Conservation (phyloP, 2,329 filamentous ascomycete genomes). For the Aspergillus sp. region DNA sequence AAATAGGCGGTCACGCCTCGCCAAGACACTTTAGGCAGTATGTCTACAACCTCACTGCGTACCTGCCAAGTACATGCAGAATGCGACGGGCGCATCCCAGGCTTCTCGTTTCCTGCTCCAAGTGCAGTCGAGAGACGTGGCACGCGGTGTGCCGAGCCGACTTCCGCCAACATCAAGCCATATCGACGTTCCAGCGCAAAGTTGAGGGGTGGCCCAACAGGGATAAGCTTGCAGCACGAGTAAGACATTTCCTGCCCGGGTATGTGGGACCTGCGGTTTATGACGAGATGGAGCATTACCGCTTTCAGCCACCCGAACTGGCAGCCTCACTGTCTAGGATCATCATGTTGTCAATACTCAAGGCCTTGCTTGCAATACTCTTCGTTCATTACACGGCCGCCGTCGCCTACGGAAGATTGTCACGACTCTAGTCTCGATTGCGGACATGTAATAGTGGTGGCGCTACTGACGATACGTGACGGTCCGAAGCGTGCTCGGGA, state of each 20-base stretch:
- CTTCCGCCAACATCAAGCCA: neutral
- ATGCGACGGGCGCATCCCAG: constrained; percentile 7
- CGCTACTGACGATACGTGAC: too few relatives aligned
- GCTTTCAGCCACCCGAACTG: too few relatives aligned
- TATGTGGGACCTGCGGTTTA: neutral
- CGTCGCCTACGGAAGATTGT: too few relatives aligned
- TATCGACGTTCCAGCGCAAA: neutral
- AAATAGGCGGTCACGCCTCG: constrained; percentile 20
- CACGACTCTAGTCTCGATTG: too few relatives aligned
- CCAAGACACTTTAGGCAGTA: neutral
- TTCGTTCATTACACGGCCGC: too few relatives aligned
- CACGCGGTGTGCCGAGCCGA: neutral
- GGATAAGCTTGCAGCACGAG: neutral
- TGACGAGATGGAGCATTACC: too few relatives aligned
- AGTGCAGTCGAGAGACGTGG: neutral
- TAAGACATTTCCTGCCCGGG: neutral
- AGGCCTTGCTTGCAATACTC: too few relatives aligned
- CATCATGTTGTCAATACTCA: too few relatives aligned
- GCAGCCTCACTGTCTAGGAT: too few relatives aligned
- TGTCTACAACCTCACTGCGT: constrained; percentile 28
- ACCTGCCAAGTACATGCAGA: constrained; percentile 34
- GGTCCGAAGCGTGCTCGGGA: too few relatives aligned
- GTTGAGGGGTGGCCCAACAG: neutral
- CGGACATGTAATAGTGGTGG: too few relatives aligned
- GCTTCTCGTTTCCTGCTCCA: neutral